Conservation (phyloP, 2,329 filamentous ascomycete genomes). For the Fusarium fujikuroi region DNA sequence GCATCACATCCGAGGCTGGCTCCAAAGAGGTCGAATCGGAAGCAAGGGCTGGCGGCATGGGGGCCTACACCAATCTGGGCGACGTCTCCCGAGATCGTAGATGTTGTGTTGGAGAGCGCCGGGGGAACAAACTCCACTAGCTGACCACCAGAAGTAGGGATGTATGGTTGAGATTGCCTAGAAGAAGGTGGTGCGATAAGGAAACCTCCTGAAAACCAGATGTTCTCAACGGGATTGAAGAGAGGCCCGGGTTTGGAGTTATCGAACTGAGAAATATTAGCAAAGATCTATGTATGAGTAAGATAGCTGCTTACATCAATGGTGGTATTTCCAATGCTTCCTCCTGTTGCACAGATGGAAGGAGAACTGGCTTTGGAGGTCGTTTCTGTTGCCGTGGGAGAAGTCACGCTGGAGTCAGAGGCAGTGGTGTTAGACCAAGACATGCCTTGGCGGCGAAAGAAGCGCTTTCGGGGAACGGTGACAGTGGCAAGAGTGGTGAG, state of each 20-base stretch:
- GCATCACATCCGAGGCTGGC: slow-evolving; percentile 54
- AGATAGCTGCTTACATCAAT: slow-evolving; percentile 49
- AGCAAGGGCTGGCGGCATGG: slow-evolving; percentile 51
- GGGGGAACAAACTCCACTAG: slow-evolving; percentile 55
- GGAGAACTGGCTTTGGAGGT: slow-evolving; percentile 24
- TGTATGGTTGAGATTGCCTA: slow-evolving; percentile 48
- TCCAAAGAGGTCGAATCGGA: slow-evolving; percentile 54
- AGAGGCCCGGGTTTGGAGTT: slow-evolving; percentile 50
- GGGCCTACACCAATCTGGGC: slow-evolving; percentile 55
- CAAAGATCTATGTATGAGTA: neutral
- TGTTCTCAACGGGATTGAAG: slow-evolving; percentile 53
- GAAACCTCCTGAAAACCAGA: slow-evolving; percentile 57
- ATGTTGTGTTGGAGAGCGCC: slow-evolving; percentile 44
- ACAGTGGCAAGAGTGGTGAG: slow-evolving; percentile 53
- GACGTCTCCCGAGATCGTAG: slow-evolving; percentile 46
- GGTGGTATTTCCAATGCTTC: slow-evolving; percentile 52
- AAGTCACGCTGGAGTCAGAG: slow-evolving; percentile 18
- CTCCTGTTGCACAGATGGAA: slow-evolving; percentile 44
- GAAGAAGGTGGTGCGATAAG: slow-evolving; percentile 51
- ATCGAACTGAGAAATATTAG: slow-evolving; percentile 51
- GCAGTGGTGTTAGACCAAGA: slow-evolving; percentile 50
- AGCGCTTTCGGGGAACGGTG: slow-evolving; percentile 43
- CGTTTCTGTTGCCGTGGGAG: slow-evolving; percentile 2
- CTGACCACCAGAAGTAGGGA: slow-evolving; percentile 53
- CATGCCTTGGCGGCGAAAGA: slow-evolving; percentile 46